Base-by-base conservation (phyloP, 768 basidiomycete genomes). In the Boletus rubescentipes region DNA sequence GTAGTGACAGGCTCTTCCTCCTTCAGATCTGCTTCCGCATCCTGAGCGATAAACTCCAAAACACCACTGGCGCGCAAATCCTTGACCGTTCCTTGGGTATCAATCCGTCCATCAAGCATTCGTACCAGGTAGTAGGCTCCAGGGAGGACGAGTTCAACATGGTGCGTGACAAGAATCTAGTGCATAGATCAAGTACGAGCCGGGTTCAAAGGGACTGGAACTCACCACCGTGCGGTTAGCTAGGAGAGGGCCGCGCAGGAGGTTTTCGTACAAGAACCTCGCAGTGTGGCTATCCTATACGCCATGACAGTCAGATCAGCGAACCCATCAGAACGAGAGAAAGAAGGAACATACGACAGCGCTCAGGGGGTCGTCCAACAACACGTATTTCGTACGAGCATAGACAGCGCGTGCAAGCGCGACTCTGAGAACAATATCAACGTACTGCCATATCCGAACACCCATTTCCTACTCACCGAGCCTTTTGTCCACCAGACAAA, bases 401-500 rank as follows among this genome's bases (percentile, higher is more conserved):
- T 93, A 93, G 0, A 91, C 85, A 1, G 91, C 91, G 14, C 91
- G 82, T 11, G 91, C 91, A 10, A 93, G 78, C 0, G 90, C 90
- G 15, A 93, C 88, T 57, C 88, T 86, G 14, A n/a, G 11, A 48
- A 37, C 4, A 0, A 5, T 2, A 35, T 70, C 1, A 69, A 51
- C 32, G 5, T 14, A 46, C 29, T 3, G 20, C 21, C 0, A 26
- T 29, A 9, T 47, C 7, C 9, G 18, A 12, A 34, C 7, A n/a
- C 9, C 15, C n/a, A n/a, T n/a, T 10, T n/a, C n/a, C 9, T 8
- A 57, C 73, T 53, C 59, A 84, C 85, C 87, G 75, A 49, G 89
- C 87, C 68, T 92, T 92, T 71, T 92, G 90, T 7, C 91, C 91
- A 30, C 91, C 91, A 32, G 85, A 87, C 57, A 91, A 71, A 67